Evolutionary conservation across 768 basidiomycete species (phyloP).

Genomic region (Termitomyces sp.): DNA sequence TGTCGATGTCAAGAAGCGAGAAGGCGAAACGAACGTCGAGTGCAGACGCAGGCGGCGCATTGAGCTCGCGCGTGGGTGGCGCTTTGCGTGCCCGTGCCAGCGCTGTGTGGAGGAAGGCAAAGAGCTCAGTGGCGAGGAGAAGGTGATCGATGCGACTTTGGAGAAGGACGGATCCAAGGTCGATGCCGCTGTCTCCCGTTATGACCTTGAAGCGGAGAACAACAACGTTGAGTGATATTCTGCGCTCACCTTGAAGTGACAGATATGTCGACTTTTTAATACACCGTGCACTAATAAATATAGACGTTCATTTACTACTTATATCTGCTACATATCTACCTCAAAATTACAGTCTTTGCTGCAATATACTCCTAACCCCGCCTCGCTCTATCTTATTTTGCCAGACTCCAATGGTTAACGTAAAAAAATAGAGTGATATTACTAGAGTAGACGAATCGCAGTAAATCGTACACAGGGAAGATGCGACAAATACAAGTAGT

Average conservation of each 20-base stretch:
- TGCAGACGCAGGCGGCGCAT: conserved; percentile 64
- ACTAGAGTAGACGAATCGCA: conserved; percentile 9
- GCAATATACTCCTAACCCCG: conserved; percentile 4
- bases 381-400: background rate
- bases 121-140: conserved; percentile 31
- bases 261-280: background rate
- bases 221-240: conserved; percentile 17
- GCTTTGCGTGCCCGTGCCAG: conserved; percentile 72
- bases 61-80: conserved; percentile 81
- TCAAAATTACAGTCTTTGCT: conserved; percentile 4
- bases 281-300: background rate
- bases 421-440: conserved; percentile 13
- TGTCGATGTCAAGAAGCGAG: conserved; percentile 62
- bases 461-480: conserved; percentile 12
- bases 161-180: conserved; percentile 53
- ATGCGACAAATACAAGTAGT: conserved; percentile 11
- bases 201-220: conserved; percentile 20
- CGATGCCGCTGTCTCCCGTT: conserved; percentile 31
- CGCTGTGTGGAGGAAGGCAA: conserved; percentile 60
- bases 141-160: conserved; percentile 28
- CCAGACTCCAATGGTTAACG: background rate
- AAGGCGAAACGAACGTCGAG: conserved; percentile 50
- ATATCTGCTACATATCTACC: conserved; percentile 2
- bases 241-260: background rate
- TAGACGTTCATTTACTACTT: background rate